Evolutionary conservation across 179 eudicot genomes (phyloP).

Genomic region (Spinacia oleracea): DNA sequence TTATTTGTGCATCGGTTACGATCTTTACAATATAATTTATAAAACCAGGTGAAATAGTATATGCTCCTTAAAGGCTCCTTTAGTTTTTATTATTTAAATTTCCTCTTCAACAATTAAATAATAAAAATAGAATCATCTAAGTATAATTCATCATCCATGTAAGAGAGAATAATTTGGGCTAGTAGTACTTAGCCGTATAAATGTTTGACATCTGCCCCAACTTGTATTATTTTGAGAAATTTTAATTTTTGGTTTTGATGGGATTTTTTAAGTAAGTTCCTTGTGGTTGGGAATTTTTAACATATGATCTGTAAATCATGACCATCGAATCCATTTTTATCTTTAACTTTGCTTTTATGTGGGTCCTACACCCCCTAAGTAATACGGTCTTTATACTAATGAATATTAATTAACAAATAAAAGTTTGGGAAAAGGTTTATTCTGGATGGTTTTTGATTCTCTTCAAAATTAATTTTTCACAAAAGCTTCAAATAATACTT

Average conservation of each 20-base stretch:
- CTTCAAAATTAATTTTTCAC: neutral
- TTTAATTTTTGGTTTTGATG: neutral
- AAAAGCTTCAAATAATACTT: constrained; percentile 14
- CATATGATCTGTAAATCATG: constrained; percentile 30
- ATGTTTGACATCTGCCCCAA: constrained; percentile 37
- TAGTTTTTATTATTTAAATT: neutral
- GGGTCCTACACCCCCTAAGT: constrained; percentile 11
- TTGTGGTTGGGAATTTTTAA: constrained; percentile 27
- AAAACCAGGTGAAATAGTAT: constrained; percentile 23
- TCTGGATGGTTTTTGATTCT: constrained; percentile 32
- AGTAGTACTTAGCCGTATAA: constrained; percentile 39
- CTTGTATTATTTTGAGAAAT: neutral
- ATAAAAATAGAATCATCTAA: constrained; percentile 18
- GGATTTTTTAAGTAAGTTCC: constrained; percentile 12
- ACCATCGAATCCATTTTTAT: constrained; percentile 28
- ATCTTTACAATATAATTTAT: neutral
- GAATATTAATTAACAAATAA: neutral
- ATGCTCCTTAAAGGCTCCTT: constrained; percentile 27
- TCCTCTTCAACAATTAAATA: constrained; percentile 6
- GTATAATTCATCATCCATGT: constrained; percentile 15
- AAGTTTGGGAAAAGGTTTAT: constrained; percentile 17
- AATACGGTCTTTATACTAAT: constrained; percentile 13
- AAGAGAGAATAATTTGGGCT: constrained; percentile 21
- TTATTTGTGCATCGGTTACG: no score
- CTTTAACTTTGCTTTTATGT: constrained; percentile 25